Evolutionary conservation across 2,329 filamentous ascomycete genomes (phyloP), one percentile per base, ranked within the genome.

Genomic region (Fusarium xyrophilum): DNA sequence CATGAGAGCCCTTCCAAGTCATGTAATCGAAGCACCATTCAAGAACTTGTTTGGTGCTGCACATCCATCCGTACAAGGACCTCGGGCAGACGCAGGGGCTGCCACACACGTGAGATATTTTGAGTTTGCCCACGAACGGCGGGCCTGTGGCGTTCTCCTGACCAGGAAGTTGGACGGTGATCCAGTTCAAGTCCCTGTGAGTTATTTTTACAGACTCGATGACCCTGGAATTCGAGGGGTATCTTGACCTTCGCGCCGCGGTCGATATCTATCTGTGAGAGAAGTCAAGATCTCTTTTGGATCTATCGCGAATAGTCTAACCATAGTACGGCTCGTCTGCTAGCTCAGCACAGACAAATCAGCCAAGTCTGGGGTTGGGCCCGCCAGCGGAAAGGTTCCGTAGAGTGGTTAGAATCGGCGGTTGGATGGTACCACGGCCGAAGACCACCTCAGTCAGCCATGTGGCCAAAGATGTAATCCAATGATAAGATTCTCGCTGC

Each of bases 81-180:
- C 27, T 60, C 63, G 53, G 59, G 69, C 71, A 50, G 54, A 60
- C 70, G 71, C 71, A 73, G 68, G 68, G 67, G 68, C 59, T 69
- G 55, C 38, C 61, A 71, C 68, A 67, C 61, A 57, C 47, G 52
- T 60, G 53, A 58, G 39, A 62, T 51, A 42, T 32, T 48, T 67
- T 65, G 68, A 64, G 51, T 70, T 63, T 62, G 42, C 15, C 64
- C 55, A 67, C 40, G 64, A 72, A 72, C 67, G 60, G 67, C 69
- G 68, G 67, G 67, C 64, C 69, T 60, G 66, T 70, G 69, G 68
- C 71, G 67, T 63, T 60, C 53, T 48, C 56, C 51, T 59, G 62
- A 57, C 56, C 50, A 59, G 58, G 69, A 69, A 61, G 54, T 58
- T 63, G 56, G 38, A 52, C 39, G 56, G 59, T 63, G 55, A 62